Base-by-base conservation (phyloP, 148 eudicot genomes). In the Fagopyrum tataricum region DNA sequence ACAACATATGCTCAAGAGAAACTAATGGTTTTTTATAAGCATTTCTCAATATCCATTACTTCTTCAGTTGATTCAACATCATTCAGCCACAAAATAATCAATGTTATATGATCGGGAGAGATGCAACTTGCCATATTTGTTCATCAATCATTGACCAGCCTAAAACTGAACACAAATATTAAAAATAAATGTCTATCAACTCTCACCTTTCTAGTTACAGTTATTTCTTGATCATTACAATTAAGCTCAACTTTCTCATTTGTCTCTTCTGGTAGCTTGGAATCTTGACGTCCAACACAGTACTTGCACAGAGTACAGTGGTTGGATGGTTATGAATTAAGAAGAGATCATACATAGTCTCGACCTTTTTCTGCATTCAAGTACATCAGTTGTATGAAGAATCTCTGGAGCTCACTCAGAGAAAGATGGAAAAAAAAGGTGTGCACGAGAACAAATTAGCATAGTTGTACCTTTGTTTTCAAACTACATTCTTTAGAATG, bases 361-460 rank as follows among this genome's bases (percentile, higher is more conserved):
- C 87, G 76, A 89, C 88, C 64, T 77, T 80, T 77, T 49, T 80
- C 96, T 90, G 87, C 76, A 80, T 64, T n/a, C 55, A 74, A 1
- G 70, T 40, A 71, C 49, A 48, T 39, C 56, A 74, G 23, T 21
- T 67, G 21, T 23, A 68, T 42, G 18, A 73, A 73, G 15, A 59
- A 58, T 23, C 39, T 41, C 10, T 11, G n/a, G 4, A 61, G 52
- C 5, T 42, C 55, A 70, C 37, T 70, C 24, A 69, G n/a, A 74
- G 64, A 59, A 51, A n/a, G 5, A n/a, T 37, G 55, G 2, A 49
- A 12, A 39, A 62, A 6, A 12, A 51, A 15, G 73, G 12, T 42
- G 41, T 72, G 41, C 72, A 77, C 15, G 62, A 71, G 40, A 21
- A 26, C 43, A 49, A 49, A 15, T 1, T 12, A 14, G 15, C 13